phyloP scores from a whole-genome alignment of 306 rosid species.

The Vicia sativa region DNA sequence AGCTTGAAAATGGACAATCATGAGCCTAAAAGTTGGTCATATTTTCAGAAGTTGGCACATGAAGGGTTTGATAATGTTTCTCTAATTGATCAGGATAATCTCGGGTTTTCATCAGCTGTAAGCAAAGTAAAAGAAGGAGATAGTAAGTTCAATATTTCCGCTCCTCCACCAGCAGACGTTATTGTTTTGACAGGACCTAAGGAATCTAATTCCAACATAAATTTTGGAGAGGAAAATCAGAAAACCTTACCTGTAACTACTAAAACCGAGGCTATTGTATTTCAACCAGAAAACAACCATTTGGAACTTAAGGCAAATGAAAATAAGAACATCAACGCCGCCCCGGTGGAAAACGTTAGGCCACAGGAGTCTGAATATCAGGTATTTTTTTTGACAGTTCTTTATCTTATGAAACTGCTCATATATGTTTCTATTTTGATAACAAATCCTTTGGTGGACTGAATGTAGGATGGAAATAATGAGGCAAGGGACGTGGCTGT shows the following conservation, averaged over 20 bases:
- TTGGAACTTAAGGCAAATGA: conserved; percentile 59
- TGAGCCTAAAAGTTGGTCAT: conserved; percentile 85
- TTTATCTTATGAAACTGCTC: conserved; percentile 12
- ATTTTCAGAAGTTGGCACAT: conserved; percentile 85
- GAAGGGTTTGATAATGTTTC: conserved; percentile 70
- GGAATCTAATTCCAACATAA: conserved; percentile 46
- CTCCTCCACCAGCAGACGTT: conserved; percentile 48
- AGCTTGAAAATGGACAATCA: conserved; percentile 79
- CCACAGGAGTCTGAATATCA: conserved; percentile 63
- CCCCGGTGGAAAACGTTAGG: conserved; percentile 59
- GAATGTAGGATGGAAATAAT: conserved; percentile 61
- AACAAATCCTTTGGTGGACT: conserved; percentile 35
- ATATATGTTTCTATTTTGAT: conserved; percentile 21
- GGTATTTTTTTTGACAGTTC: conserved; percentile 52
- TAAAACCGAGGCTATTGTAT: conserved; percentile 41
- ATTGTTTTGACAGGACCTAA: conserved; percentile 45
- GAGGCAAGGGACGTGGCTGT: conserved; percentile 54
- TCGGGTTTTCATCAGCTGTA: conserved; percentile 50
- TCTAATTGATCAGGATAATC: conserved; percentile 79
- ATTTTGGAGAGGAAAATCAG: conserved; percentile 52
- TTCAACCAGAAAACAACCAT: conserved; percentile 54
- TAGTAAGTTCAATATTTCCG: conserved; percentile 44
- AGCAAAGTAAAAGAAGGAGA: conserved; percentile 54
- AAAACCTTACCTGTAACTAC: conserved; percentile 50
- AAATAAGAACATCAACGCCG: conserved; percentile 56